Conservation (phyloP, 495 filamentous ascomycete species). For the Penicillium pancosmium region DNA sequence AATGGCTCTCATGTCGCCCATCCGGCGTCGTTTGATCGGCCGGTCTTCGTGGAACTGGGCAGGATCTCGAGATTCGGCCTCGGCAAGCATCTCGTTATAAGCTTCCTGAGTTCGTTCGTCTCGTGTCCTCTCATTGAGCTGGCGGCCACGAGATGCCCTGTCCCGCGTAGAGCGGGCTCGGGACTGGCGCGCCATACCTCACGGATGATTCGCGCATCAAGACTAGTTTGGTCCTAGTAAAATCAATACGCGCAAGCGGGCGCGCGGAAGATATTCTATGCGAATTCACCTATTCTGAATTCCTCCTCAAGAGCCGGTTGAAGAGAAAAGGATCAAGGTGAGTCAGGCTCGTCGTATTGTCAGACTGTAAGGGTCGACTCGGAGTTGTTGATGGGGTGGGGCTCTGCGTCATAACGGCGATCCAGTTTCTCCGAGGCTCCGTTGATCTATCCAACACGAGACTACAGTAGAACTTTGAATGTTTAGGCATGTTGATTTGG, state of each 20-base stretch:
- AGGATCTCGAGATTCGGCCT: conserved; percentile 54
- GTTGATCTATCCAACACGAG: not conserved
- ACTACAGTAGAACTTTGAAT: not conserved
- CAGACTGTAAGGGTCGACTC: conserved; percentile 9
- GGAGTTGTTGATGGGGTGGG: conserved; percentile 16
- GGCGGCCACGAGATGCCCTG: conserved; percentile 19
- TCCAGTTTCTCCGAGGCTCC: conserved; percentile 15
- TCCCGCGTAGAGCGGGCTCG: conserved; percentile 20
- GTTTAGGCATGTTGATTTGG: no score
- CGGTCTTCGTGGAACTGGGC: conserved; percentile 34
- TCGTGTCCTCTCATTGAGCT: conserved; percentile 6
- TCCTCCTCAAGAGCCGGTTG: not conserved
- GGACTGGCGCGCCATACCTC: conserved; percentile 29
- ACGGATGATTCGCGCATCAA: conserved; percentile 14
- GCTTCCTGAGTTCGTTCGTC: conserved; percentile 52
- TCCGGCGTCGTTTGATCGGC: conserved; percentile 49
- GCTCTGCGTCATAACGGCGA: conserved; percentile 26
- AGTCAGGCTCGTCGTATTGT: not conserved
- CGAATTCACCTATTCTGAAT: not conserved
- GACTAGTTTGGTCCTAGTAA: not conserved
- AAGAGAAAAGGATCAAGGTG: not conserved
- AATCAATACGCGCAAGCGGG: not conserved
- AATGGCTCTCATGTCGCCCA: conserved; percentile 33
- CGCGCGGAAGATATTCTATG: not conserved
- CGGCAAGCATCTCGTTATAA: conserved; percentile 69